Evolutionary conservation across 1,284 basidiomycete species (phyloP), one percentile per base, ranked within the genome.

Genomic region (Puccinia brachypodii): DNA sequence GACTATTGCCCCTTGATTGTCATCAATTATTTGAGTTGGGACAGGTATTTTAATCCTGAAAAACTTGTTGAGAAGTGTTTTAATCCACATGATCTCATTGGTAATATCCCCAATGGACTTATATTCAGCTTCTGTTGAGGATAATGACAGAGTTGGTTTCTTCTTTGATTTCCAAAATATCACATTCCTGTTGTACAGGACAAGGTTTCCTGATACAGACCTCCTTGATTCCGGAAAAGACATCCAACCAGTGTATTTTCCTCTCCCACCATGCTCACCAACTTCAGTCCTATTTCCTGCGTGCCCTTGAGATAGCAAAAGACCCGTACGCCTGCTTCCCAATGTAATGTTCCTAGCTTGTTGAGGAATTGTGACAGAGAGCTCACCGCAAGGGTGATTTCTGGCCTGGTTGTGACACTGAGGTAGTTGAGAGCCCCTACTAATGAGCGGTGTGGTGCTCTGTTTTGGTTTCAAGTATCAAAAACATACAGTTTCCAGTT

Each of bases 101-200:
- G 25, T 6, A 9, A 38, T 13, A 40, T 68, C 38, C 14, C 9
- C 14, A 22, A 68, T 13, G 7, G 38, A 11, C 9, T 38, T 33
- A 16, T 68, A 68, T n/a, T 58, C 72, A 0, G 50, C 44, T 74
- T 74, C 47, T 6, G 72, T 36, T 7, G 28, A 28, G 16, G 72
- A 74, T 33, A 74, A 50, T 33, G 72, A 53, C 16, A 58, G 14
- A 16, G n/a, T 58, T 36, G 28, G 28, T n/a, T 74, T 44, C 22
- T 74, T 74, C 36, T 36, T 74, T 33, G 50, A 53, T 33, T 31
- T n/a, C 72, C 72, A 74, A 16, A 36, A 25, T 1, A 74, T 56
- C 6, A 56, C 28, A 36, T 40, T 14, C 4, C 38, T 14, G 16
- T 56, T 56, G 22, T 28, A 56, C 22, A 56, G 25, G 40, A 74